Conservation (phyloP, 2,329 filamentous ascomycete species). For the Pseudocercospora vitis region DNA sequence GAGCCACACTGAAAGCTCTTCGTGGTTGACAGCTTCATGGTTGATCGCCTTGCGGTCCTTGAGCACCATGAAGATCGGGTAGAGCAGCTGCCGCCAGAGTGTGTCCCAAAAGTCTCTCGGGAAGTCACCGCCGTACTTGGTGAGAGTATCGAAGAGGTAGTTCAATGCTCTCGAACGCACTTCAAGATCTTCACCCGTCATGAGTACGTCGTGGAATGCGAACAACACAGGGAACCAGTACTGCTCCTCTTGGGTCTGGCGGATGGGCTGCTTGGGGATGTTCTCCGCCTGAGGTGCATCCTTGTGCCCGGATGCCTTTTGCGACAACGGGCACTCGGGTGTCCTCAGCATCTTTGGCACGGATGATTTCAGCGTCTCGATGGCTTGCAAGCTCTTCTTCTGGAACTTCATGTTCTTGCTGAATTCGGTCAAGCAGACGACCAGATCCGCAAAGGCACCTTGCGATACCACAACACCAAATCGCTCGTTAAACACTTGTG, state of each 20-base stretch:
- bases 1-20: conserved; percentile 96
- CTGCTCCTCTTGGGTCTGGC: conserved; percentile 90
- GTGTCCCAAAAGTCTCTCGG: conserved; percentile 97
- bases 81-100: conserved; percentile 92
- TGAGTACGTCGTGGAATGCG: conserved; percentile 96
- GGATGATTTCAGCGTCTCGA: conserved; percentile 90
- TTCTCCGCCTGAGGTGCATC: conserved; percentile 51
- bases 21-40: conserved; percentile 90
- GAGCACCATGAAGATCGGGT: conserved; percentile 97
- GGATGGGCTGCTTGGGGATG: conserved; percentile 63
- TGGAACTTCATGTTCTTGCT: conserved; percentile 99
- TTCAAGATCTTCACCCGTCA: conserved; percentile 98
- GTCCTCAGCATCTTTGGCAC: conserved; percentile 94
- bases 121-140: conserved; percentile 87
- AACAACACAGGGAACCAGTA: conserved; percentile 99
- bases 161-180: conserved; percentile 85
- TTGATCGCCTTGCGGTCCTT: conserved; percentile 89
- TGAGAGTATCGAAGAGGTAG: conserved; percentile 93
- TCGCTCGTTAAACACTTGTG: conserved; percentile 89
- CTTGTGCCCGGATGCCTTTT: conserved; percentile 52
- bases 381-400: conserved; percentile 94
- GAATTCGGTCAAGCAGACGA: conserved; percentile 96
- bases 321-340: conserved; percentile 87
- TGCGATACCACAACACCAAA: conserved; percentile 96
- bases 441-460: conserved; percentile 91